Base-by-base conservation (phyloP, 2,329 filamentous ascomycete species). In the Exophiala alcalophila region DNA sequence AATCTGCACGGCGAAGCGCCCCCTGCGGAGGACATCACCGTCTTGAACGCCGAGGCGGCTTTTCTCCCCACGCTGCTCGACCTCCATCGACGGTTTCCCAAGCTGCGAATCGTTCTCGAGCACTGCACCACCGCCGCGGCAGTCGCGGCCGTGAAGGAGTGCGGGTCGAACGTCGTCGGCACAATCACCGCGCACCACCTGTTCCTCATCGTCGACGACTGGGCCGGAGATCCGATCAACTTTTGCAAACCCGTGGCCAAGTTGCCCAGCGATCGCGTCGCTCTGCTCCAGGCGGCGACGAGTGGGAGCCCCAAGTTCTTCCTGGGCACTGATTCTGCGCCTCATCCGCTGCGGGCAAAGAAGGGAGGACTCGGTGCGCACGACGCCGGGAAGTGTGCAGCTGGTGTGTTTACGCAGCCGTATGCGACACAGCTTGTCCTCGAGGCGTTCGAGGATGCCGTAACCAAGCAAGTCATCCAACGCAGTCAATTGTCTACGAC, bases 1-100 rank as follows among this genome's bases (percentile, higher is more conserved):
- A 96, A 96, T 67, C 72, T 97, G n/a, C 90, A 97, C 63, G 91
- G 90, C 53, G 91, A 96, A 67, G 79, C 83, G n/a, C 83, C 81
- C 0, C 49, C 48, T 10, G 40, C 20, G 8, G 39, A 48, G 2
- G 61, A 66, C 28, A 69, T 77, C 46, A 78, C 75, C 0, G 73
- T 78, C 20, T 68, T 87, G 51, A 85, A 83, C 56, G 83, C 83
- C 14, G 85, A 90, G 64, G 76, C 80, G 49, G 73, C 72, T 2
- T 97, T 97, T 68, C 72, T 97, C 6, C 90, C 90, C 0, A 91
- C 83, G 0, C 72, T 96, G 23, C 71, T 77, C 51, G 75, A 77
- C 12, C 76, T 97, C 2, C 86, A 94, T 59, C 66, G 74, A 15
- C 72, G 72, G 18, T 96, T 94, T 63, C 90, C 91, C 1, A 71